Conservation (phyloP, 495 filamentous ascomycete genomes). For the Trichoderma erinaceum region DNA sequence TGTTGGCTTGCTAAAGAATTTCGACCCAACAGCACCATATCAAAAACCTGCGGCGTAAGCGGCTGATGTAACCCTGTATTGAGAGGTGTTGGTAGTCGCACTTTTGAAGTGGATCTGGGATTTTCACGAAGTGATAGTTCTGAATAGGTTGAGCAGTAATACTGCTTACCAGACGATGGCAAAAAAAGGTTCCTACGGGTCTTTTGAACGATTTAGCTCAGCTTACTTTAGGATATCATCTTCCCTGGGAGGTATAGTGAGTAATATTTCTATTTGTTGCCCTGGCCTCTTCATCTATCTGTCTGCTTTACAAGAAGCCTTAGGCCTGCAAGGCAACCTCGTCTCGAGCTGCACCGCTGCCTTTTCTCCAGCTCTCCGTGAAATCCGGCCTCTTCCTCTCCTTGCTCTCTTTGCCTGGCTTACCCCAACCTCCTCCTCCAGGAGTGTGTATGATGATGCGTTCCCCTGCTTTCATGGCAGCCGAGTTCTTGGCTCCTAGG, state of each 20-base stretch:
- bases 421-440: constrained; percentile 70
- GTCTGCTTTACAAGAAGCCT: not conserved
- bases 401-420: constrained; percentile 47
- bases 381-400: constrained; percentile 42
- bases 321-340: constrained; percentile 39
- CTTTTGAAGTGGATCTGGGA: too few relatives aligned
- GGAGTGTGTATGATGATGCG: constrained; percentile 71
- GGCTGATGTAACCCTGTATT: too few relatives aligned
- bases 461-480: constrained; percentile 77
- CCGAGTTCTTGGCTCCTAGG: constrained; percentile 90
- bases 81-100: too few relatives aligned
- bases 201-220: too few relatives aligned
- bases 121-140: too few relatives aligned
- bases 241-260: too few relatives aligned
- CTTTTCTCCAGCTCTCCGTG: constrained; percentile 49
- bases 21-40: too few relatives aligned
- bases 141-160: too few relatives aligned
- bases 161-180: too few relatives aligned
- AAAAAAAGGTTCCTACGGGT: too few relatives aligned
- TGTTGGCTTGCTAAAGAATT: not conserved
- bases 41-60: too few relatives aligned
- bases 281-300: not conserved
- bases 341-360: constrained; percentile 46
- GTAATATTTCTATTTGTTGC: not conserved
- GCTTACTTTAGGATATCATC: too few relatives aligned